phyloP scores from a whole-genome alignment of 441 rosid genomes.

The Gossypium schwendimanii region DNA sequence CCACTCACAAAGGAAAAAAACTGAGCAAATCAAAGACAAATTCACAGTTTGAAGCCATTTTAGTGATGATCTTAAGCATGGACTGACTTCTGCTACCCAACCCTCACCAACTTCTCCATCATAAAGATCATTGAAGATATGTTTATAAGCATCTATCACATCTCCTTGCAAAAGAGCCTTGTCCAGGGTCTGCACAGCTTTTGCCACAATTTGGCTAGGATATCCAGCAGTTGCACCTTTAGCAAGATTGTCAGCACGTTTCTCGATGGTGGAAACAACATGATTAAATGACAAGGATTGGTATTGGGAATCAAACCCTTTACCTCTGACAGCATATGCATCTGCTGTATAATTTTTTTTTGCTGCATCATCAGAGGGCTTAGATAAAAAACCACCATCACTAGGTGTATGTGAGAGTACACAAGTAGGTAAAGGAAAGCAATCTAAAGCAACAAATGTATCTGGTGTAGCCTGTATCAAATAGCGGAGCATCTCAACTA shows the following conservation, averaged over 20 bases:
- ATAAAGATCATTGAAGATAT: constrained; percentile 74
- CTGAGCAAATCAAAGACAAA: constrained; percentile 63
- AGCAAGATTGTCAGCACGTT: constrained; percentile 69
- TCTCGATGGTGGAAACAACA: constrained; percentile 68
- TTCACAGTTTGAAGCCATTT: constrained; percentile 74
- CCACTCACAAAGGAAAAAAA: constrained; percentile 96
- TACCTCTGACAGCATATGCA: constrained; percentile 49
- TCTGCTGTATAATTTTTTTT: constrained; percentile 54
- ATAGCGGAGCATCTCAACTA: constrained; percentile 88
- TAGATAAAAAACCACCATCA: constrained; percentile 65
- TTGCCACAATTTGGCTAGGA: constrained; percentile 65
- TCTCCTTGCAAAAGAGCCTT: constrained; percentile 78
- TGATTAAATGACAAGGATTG: constrained; percentile 71
- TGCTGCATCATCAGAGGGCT: constrained; percentile 60
- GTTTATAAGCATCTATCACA: constrained; percentile 53
- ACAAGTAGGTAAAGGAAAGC: constrained; percentile 85
- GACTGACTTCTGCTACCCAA: constrained; percentile 84
- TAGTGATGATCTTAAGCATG: constrained; percentile 75
- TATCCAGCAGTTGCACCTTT: constrained; percentile 68
- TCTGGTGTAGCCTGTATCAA: constrained; percentile 90
- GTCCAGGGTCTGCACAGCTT: constrained; percentile 90
- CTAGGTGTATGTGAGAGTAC: constrained; percentile 58
- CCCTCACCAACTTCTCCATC: constrained; percentile 69
- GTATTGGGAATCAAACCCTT: constrained; percentile 63
- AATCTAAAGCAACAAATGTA: constrained; percentile 90